phyloP scores from a whole-genome alignment of 192 early-diverging fungal genomes.

The Coemansia sp. region DNA sequence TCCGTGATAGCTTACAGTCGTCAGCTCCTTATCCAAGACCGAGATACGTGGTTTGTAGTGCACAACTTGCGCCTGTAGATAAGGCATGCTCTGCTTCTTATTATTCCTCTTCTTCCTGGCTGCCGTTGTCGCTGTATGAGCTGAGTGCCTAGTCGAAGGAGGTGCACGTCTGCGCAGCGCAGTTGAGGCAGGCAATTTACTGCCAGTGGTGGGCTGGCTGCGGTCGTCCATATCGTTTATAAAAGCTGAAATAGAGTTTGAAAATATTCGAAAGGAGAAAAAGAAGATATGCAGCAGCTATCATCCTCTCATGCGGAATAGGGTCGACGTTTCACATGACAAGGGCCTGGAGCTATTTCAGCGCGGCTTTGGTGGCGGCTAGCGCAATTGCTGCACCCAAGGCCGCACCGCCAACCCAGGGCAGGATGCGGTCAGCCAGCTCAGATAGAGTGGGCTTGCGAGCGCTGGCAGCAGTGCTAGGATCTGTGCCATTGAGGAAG shows the following conservation, averaged over 20 bases:
- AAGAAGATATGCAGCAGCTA: neutral
- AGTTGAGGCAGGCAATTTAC: neutral
- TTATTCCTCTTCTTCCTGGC: neutral
- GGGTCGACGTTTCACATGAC: neutral
- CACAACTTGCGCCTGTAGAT: constrained; percentile 56
- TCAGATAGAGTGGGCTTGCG: constrained; percentile 2
- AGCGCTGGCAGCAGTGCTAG: neutral
- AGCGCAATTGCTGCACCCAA: constrained; percentile 28
- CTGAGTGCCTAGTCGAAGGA: neutral
- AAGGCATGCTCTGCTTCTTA: constrained; percentile 18
- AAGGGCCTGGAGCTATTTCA: neutral
- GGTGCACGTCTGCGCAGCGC: neutral
- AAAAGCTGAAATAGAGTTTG: no score
- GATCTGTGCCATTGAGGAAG: constrained; percentile 29
- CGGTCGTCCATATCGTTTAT: neutral
- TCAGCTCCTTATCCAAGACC: constrained; percentile 80
- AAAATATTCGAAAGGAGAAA: no score
- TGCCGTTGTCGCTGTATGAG: neutral
- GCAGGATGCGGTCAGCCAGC: constrained; percentile 5
- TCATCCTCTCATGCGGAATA: neutral
- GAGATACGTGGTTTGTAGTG: constrained; percentile 66
- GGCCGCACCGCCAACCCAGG: constrained; percentile 40
- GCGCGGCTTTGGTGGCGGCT: constrained; percentile 3
- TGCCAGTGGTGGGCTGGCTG: neutral
- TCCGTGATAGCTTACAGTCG: constrained; percentile 82